These are phyloP conservation scores for Phytopythium helicoides DNA, from an alignment of 352 stramenopile genomes.

Conservation along the genomic window DNA sequence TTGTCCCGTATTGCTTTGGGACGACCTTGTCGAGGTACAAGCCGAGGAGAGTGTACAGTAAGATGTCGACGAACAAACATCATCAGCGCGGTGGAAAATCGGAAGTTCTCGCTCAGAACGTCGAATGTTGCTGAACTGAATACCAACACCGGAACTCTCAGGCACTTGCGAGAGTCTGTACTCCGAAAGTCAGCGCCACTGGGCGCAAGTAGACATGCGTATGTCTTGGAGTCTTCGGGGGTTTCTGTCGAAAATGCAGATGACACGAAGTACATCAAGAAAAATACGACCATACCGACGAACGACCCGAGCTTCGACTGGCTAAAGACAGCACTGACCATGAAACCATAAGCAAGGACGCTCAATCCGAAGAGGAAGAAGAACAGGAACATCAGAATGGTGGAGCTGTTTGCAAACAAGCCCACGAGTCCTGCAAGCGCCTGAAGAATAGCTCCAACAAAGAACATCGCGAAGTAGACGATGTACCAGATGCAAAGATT, in stretches of 20 bases:
- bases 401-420: conserved; percentile 36
- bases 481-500: conserved; percentile 80
- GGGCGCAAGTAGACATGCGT: conserved; percentile 50
- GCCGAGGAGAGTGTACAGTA: conserved; percentile 88
- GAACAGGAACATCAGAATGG: conserved; percentile 67
- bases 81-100: conserved; percentile 43
- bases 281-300: conserved; percentile 81
- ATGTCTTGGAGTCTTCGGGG: conserved; percentile 33
- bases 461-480: conserved; percentile 82
- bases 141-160: conserved; percentile 40
- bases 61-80: conserved; percentile 83
- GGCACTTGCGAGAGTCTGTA: conserved; percentile 42
- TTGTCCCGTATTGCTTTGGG: conserved; percentile 88
- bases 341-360: conserved; percentile 48
- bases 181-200: conserved; percentile 66
- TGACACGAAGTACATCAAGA: conserved; percentile 77
- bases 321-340: conserved; percentile 77
- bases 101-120: conserved; percentile 49
- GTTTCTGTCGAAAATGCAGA: conserved; percentile 23
- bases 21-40: conserved; percentile 91
- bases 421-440: conserved; percentile 33
- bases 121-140: conserved; percentile 33
- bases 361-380: conserved; percentile 67
- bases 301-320: conserved; percentile 54
- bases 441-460: conserved; percentile 59